phyloP scores from a whole-genome alignment of 768 basidiomycete species.

The Phaeotremella skinneri region DNA sequence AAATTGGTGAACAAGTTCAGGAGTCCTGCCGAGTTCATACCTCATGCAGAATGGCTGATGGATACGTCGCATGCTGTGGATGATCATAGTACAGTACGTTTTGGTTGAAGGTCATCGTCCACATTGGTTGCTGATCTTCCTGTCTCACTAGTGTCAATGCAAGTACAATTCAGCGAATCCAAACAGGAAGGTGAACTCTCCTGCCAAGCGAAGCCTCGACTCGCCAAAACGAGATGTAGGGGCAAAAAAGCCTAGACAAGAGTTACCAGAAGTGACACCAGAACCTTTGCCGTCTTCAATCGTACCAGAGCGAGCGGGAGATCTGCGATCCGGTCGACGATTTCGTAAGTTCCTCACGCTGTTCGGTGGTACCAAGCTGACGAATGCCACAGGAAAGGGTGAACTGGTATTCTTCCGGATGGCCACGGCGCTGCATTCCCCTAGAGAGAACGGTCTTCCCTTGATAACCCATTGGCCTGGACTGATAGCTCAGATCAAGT shows the following conservation, averaged over 20 bases:
- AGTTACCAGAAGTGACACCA: slow-evolving; percentile 2
- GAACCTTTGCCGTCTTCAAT: slow-evolving; percentile 25
- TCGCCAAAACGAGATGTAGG: slow-evolving; percentile 19
- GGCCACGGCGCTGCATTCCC: not conserved
- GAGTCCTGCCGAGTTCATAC: slow-evolving; percentile 37
- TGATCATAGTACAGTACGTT: slow-evolving; percentile 28
- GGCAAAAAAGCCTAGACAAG: slow-evolving; percentile 23
- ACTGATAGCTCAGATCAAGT: slow-evolving; percentile 24
- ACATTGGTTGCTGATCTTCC: slow-evolving; percentile 3
- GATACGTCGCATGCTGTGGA: slow-evolving; percentile 23
- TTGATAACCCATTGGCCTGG: slow-evolving; percentile 44
- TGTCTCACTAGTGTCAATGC: slow-evolving; percentile 29
- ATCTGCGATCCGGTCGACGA: slow-evolving; percentile 26
- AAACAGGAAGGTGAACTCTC: not conserved
- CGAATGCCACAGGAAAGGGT: slow-evolving; percentile 11
- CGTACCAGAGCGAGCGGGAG: slow-evolving; percentile 28
- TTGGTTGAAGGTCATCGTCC: not conserved
- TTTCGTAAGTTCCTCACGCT: slow-evolving; percentile 22
- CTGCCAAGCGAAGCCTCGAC: slow-evolving; percentile 13
- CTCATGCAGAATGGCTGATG: slow-evolving; percentile 42
- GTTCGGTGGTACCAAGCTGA: not conserved
- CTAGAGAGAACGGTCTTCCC: not conserved
- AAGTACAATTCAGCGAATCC: slow-evolving; percentile 22
- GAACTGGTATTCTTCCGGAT: slow-evolving; percentile 38
- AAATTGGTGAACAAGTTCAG: slow-evolving; percentile 30